Conservation (phyloP, 2,329 filamentous ascomycete genomes). For the Fusarium sp. region DNA sequence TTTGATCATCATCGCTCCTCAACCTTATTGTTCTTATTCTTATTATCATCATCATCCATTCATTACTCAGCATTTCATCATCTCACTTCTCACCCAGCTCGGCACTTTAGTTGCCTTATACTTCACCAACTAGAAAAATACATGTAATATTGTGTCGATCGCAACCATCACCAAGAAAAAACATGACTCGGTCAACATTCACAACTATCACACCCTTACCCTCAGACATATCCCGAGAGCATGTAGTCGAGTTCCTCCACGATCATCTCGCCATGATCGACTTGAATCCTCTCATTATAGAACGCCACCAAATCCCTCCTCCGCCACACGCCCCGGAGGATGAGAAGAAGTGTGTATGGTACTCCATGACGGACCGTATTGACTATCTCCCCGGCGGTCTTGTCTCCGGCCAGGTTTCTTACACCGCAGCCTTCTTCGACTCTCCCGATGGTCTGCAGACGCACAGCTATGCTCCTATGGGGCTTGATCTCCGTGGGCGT, state of each 20-base stretch:
- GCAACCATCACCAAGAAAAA: constrained; percentile 12
- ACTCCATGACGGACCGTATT: constrained; percentile 80
- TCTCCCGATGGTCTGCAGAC: constrained; percentile 79
- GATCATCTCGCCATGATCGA: constrained; percentile 87
- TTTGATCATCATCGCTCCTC: not conserved
- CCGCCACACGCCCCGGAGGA: constrained; percentile 74
- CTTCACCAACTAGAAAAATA: not conserved
- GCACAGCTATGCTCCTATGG: constrained; percentile 84
- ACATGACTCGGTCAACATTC: constrained; percentile 66
- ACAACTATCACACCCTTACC: constrained; percentile 85
- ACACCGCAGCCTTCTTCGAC: constrained; percentile 84
- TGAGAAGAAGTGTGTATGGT: constrained; percentile 80
- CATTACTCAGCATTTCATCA: constrained; percentile 12
- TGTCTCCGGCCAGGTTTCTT: constrained; percentile 74
- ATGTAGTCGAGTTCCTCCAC: constrained; percentile 80
- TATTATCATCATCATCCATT: not conserved
- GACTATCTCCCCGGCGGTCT: constrained; percentile 76
- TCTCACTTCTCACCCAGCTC: not conserved
- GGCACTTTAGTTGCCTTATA: not conserved
- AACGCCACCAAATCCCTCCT: constrained; percentile 74
- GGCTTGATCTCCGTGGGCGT: constrained; percentile 80
- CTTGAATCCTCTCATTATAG: constrained; percentile 83
- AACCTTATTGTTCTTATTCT: not conserved
- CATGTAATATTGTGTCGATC: constrained; percentile 12
- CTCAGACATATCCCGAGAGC: constrained; percentile 70